Conservation (phyloP, 345 rosid genomes). For the Physaria fendleri region DNA sequence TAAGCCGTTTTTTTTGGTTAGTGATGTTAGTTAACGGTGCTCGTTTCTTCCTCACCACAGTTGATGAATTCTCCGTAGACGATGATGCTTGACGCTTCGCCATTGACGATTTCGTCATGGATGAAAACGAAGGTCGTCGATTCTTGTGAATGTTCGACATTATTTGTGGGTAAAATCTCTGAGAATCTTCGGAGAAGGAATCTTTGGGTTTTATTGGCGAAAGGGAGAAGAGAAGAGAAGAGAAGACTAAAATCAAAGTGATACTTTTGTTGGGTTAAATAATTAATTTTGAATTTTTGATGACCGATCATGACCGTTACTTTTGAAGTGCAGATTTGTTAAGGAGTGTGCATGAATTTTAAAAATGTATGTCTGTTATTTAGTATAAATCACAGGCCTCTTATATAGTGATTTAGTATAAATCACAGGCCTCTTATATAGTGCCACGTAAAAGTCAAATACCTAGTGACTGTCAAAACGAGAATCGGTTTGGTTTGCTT, state of each 20-base stretch:
- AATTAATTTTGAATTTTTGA: constrained; percentile 5
- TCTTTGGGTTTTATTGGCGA: neutral
- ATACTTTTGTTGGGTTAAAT: neutral
- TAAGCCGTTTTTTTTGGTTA: no score
- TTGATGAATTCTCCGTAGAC: constrained; percentile 6
- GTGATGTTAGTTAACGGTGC: constrained; percentile 71
- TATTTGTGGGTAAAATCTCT: neutral
- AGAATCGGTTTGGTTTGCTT: neutral
- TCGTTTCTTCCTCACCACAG: constrained; percentile 17
- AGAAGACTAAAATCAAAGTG: constrained; percentile 3
- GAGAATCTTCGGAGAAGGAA: constrained; percentile 10
- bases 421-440: neutral
- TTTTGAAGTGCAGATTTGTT: neutral
- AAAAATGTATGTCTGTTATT: neutral
- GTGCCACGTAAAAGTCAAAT: neutral
- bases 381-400: no score
- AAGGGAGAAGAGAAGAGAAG: neutral
- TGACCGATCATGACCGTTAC: constrained; percentile 17
- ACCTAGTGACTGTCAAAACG: neutral
- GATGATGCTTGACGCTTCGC: constrained; percentile 27
- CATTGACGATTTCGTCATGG: constrained; percentile 21
- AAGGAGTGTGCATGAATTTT: constrained; percentile 21
- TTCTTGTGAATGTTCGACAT: constrained; percentile 22
- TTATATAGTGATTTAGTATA: no score
- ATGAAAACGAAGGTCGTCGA: constrained; percentile 26